Base-by-base conservation (phyloP, 2,329 filamentous ascomycete species). In the Monosporascus sp. region DNA sequence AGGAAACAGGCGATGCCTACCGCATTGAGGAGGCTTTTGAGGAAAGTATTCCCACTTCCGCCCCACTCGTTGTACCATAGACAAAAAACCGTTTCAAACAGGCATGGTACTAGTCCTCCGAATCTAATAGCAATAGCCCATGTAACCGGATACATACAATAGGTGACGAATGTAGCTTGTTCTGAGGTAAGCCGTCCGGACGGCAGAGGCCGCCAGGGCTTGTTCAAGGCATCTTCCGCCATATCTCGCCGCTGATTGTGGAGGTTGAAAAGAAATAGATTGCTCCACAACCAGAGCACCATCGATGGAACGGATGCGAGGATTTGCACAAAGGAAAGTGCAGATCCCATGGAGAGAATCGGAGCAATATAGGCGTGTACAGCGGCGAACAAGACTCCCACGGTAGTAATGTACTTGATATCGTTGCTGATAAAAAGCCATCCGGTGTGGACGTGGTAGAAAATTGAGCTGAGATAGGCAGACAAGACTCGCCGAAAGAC, bases 151-250 rank as follows among this genome's bases (percentile, higher is more conserved):
- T 55, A 55, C 49, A 58, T 53, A 15, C 28, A 8, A n/a, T 52
- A 58, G 37, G 56, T 51, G 8, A 55, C 9, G 5, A 4, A 24
- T 6, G 50, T 53, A 7, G 56, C 45, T 26, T 60, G 54, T 15
- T 52, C 11, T 11, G 45, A 15, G 2, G 50, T 58, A 17, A 57
- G 24, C 17, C 51, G 49, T 4, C 50, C 50, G 2, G 59, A 38
- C 3, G 55, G 51, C 2, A 60, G 48, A 5, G 55, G 58, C 2
- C 58, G 45, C 58, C 59, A 61, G 6, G 58, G 58, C 26, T 61
- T 61, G 46, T 60, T 61, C 7, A 55, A 6, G 7, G 35, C 45
- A 48, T 61, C 59, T 35, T 61, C 59, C 0, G 37, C n/a, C 11
- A 58, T 53, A 1, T 37, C 24, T 1, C 51, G 49, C 1, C 55